Base-by-base conservation (phyloP, 73 alveolate genomes). In the Vitrella brassicaformis region DNA sequence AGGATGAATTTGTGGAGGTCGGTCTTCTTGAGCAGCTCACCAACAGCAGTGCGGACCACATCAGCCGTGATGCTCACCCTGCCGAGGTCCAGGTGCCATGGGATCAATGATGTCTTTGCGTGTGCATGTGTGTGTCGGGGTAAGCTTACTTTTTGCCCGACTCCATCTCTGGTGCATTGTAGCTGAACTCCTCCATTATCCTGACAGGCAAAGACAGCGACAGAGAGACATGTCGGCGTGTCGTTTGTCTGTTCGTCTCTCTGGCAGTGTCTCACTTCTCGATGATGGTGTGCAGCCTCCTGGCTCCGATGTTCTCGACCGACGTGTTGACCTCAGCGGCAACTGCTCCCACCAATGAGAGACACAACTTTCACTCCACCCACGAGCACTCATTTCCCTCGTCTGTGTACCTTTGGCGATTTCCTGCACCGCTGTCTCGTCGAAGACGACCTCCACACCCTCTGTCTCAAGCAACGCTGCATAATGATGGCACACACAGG, bases 271-370 rank as follows among this genome's bases (percentile, higher is more conserved):
- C 56, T 39, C 56, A 39, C 56, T 88, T 76, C 25, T 89, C 95
- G 32, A 89, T 70, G 26, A 89, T 86, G 14, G 92, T 87, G 47
- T 81, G 78, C 19, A 89, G 85, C 30, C 95, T 73, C 67, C 95
- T 81, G 19, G 95, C 95, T 10, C 95, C 95, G 7, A 75, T 86
- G 76, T 89, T 77, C 47, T 89, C 95, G 47, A 75, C 26, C 25
- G 80, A 31, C 27, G 77, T 76, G 31, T 80, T 80, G 28, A 77
- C 70, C 69, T 80, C 66, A 10, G 56, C 79, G 30, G 88, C 88
- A 27, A 80, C 45, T 47, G 66, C 47, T 31, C 4, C 4, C 4
- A 27, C 31, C 56, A 39, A 39, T 39, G 56, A 8, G 14, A 39
- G 56, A 39, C 56, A 39, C 56, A 4, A 39, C 56, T 39, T 39